Percentiles rank a stretch among this genome's conserved stretches.
Conservation (phyloP, 164 flowering plant species). For the Annona cherimola region DNA sequence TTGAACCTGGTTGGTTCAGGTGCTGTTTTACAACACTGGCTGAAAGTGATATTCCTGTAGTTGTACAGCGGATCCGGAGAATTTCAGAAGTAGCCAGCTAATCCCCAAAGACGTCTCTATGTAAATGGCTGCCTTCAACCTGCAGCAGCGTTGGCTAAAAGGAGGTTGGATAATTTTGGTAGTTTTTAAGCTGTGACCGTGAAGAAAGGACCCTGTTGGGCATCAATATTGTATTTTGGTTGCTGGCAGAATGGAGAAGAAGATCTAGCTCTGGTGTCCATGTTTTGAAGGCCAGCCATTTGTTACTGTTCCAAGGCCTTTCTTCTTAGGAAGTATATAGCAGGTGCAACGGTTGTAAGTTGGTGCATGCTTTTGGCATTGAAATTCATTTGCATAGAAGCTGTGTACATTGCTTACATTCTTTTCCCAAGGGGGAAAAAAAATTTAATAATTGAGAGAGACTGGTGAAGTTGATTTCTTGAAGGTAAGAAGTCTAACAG, state of each 20-base stretch:
- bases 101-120: constrained; percentile 36
- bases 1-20: constrained; percentile 96
- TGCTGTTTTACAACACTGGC: constrained; percentile 64
- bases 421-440: background rate
- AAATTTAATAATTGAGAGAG: background rate
- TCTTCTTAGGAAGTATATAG: too few relatives aligned
- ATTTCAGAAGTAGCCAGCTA: constrained; percentile 52
- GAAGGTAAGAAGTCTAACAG: background rate
- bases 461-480: background rate
- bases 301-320: background rate
- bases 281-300: background rate
- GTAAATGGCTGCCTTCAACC: constrained; percentile 8
- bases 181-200: background rate
- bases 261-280: background rate
- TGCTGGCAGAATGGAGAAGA: background rate
- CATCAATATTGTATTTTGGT: background rate
- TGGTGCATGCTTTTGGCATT: background rate
- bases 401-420: background rate
- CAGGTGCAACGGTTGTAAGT: too few relatives aligned
- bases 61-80: constrained; percentile 68
- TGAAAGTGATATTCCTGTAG: constrained; percentile 68
- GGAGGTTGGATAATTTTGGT: background rate
- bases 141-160: background rate
- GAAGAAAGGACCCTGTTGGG: background rate
- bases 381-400: background rate